Evolutionary conservation across 345 rosid species (phyloP).

Genomic region (Erucastrum elatum): DNA sequence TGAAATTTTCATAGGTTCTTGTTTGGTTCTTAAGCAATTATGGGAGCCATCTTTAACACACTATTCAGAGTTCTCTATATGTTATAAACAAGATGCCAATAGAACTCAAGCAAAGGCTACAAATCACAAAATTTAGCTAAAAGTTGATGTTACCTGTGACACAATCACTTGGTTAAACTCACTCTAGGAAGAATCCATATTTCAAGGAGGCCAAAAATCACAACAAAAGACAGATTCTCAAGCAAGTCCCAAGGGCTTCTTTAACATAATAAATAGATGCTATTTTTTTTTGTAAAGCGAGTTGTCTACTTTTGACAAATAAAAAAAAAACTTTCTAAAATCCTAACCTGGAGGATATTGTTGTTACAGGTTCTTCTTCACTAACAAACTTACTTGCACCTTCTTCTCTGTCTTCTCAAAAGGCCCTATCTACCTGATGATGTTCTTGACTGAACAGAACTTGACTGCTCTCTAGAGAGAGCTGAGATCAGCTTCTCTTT

Average conservation of each 20-base stretch:
- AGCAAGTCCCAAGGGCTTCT: background rate
- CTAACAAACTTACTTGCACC: slow-evolving; percentile 25
- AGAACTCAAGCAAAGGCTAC: background rate
- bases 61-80: background rate
- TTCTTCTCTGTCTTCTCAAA: slow-evolving; percentile 13
- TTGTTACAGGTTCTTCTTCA: slow-evolving; percentile 36
- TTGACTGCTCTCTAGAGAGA: slow-evolving; percentile 55
- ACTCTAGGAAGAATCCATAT: background rate
- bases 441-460: slow-evolving; percentile 60
- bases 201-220: background rate
- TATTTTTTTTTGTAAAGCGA: background rate
- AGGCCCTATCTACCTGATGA: slow-evolving; percentile 42
- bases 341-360: slow-evolving; percentile 32
- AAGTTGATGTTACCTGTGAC: background rate
- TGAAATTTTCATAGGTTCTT: too few relatives aligned
- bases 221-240: background rate
- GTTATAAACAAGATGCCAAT: background rate
- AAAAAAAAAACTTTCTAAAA: slow-evolving; percentile 18
- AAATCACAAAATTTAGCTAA: background rate
- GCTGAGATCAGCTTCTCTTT: slow-evolving; percentile 79
- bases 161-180: background rate
- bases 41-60: background rate
- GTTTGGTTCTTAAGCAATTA: background rate
- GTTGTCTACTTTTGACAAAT: slow-evolving; percentile 29
- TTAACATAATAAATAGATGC: background rate